Conservation (phyloP, 805 yeast genomes). For the Wickerhamiella australiensis region DNA sequence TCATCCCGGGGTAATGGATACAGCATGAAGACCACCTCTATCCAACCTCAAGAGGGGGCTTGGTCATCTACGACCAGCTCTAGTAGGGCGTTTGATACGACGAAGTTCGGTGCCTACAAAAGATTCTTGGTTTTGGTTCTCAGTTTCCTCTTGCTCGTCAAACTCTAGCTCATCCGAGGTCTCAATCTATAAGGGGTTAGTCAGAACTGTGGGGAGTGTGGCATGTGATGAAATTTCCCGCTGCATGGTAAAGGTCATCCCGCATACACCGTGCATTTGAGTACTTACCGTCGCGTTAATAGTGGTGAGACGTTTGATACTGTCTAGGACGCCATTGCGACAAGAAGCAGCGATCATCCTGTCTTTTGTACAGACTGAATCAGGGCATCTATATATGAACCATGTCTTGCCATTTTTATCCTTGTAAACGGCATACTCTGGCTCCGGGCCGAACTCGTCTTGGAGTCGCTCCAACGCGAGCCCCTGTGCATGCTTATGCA, state of each 20-base stretch:
- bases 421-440: constrained; percentile 18
- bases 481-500: constrained; percentile 9
- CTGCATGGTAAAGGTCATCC: neutral
- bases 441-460: constrained; percentile 10
- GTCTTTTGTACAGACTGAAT: constrained; percentile 77
- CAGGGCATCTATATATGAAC: constrained; percentile 35
- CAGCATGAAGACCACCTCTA: too few species aligned
- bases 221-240: constrained; percentile 9
- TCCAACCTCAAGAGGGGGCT: too few species aligned
- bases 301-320: constrained; percentile 17
- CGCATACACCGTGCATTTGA: constrained; percentile 2
- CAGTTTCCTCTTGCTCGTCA: neutral
- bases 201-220: constrained; percentile 12
- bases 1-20: constrained; percentile 1
- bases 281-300: constrained; percentile 19
- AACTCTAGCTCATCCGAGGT: constrained; percentile 12
- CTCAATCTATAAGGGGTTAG: constrained; percentile 13
- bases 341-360: constrained; percentile 88
- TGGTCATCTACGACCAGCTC: constrained; percentile 21
- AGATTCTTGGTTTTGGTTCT: neutral
- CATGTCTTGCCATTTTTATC: constrained; percentile 20
- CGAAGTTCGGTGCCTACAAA: constrained; percentile 8
- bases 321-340: constrained; percentile 30
- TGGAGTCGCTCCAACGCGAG: neutral
- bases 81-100: constrained; percentile 17